phyloP scores from a whole-genome alignment of 306 rosid genomes.

The Nissolia schottii region DNA sequence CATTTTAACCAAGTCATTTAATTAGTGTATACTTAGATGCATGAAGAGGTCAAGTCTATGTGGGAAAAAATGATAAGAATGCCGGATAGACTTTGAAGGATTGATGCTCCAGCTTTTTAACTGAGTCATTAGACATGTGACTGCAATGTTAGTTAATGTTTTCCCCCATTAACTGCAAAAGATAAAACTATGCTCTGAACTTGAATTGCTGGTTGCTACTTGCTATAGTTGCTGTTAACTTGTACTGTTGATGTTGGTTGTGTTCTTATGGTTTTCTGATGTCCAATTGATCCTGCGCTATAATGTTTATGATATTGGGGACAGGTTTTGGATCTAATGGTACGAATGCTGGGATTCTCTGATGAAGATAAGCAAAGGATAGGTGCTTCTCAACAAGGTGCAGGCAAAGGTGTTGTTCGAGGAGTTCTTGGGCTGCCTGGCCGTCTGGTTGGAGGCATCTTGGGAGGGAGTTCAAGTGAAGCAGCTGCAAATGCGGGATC shows the following conservation, averaged over 20 bases:
- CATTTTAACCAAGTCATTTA: neutral
- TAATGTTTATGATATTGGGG: conserved; percentile 2
- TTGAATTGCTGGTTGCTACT: neutral
- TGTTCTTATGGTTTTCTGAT: conserved; percentile 1
- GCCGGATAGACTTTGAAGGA: neutral
- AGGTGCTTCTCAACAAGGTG: conserved; percentile 66
- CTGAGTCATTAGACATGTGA: neutral
- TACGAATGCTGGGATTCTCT: conserved; percentile 80
- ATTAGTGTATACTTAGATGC: neutral
- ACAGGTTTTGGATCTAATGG: conserved; percentile 87
- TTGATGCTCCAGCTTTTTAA: neutral
- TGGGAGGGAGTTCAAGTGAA: conserved; percentile 57
- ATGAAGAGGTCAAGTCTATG: neutral
- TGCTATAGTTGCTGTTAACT: neutral
- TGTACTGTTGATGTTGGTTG: conserved; percentile 5
- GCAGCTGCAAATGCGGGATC: conserved; percentile 37
- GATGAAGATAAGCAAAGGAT: conserved; percentile 79
- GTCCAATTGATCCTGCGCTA: neutral
- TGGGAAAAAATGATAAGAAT: neutral
- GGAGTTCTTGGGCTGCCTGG: conserved; percentile 80
- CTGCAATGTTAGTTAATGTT: neutral
- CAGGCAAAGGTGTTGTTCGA: conserved; percentile 76
- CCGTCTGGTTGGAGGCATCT: conserved; percentile 80
- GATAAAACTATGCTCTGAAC: neutral
- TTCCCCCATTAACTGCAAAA: neutral